phyloP scores from a whole-genome alignment of 768 basidiomycete genomes.

The Naganishia friedmannii region DNA sequence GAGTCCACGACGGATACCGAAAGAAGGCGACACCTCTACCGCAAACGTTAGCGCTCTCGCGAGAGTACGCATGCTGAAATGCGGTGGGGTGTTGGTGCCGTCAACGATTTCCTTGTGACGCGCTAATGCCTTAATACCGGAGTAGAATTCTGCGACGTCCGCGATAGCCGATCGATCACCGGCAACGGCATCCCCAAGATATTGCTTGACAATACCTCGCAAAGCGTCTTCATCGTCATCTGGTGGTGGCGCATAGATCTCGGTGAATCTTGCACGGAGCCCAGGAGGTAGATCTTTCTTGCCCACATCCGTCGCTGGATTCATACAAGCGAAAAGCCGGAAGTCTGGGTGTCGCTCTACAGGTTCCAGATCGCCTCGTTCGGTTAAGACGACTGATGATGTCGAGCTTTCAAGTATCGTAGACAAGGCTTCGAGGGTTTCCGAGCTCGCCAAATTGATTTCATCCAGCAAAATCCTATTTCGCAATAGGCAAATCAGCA shows the following conservation, averaged over 20 bases:
- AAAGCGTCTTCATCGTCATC: constrained; percentile 88
- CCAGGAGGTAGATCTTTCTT: constrained; percentile 93
- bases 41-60: constrained; percentile 86
- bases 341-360: constrained; percentile 91
- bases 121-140: constrained; percentile 71
- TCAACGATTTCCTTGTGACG: constrained; percentile 78
- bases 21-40: constrained; percentile 70
- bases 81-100: constrained; percentile 84
- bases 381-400: constrained; percentile 86
- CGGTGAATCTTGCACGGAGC: constrained; percentile 87
- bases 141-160: constrained; percentile 88
- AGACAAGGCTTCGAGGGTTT: constrained; percentile 89
- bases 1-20: constrained; percentile 76
- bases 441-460: constrained; percentile 88
- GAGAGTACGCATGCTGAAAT: constrained; percentile 96
- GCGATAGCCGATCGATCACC: constrained; percentile 82
- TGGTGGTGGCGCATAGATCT: constrained; percentile 90
- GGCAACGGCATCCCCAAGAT: constrained; percentile 76
- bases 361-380: constrained; percentile 84
- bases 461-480: constrained; percentile 89
- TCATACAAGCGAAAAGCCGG: constrained; percentile 98
- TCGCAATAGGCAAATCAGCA: background rate
- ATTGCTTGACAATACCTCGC: constrained; percentile 78
- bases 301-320: constrained; percentile 96
- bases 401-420: constrained; percentile 79